Evolutionary conservation across 2,329 filamentous ascomycete species (phyloP), one percentile per base, ranked within the genome.

Genomic region (Epichloe hybrida): DNA sequence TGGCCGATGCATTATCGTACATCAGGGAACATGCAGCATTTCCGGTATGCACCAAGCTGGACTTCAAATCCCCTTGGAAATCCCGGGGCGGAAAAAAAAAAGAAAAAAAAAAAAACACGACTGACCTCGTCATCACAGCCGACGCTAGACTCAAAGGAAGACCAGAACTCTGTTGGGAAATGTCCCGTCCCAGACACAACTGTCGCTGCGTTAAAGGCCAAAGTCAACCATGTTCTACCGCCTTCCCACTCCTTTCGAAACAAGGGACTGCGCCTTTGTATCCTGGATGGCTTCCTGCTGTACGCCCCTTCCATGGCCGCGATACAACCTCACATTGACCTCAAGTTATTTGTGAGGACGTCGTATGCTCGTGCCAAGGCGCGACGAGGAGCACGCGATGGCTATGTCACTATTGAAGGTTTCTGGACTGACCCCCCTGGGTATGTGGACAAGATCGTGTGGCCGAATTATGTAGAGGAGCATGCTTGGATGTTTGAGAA

Each of bases 391-490:
- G 80, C 80, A 0, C 72, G 87, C 50, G 80, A 77, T 57, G 86
- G 86, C 11, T 93, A 93, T 64, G 85, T 88, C 34, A 91, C 87
- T 3, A 67, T 85, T 5, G 81, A 96, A 61, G 91, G 90, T 31
- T 98, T 96, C 70, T 98, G 93, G 93, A 77, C 83, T 51, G 93
- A 98, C 66, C 93, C 88, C 88, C 88, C 0, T 31, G 90, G 88
- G 0, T 98, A 97, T 64, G 89, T 97, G 38, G 90, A 97, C 64
- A 79, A 86, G 63, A 78, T 98, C 50, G 93, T 98, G 4, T 98
- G 93, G 93, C 91, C 91, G 3, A 91, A 95, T 60, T 97, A 96
- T 66, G 86, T 86, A 3, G 73, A 77, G 49, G 80, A 88, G 59
- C 90, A 97, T 69, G 72, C 72, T 21, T 95, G 87, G 75, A 71